Base-by-base conservation (phyloP, 2,329 filamentous ascomycete species). In the Penicillium sp. region DNA sequence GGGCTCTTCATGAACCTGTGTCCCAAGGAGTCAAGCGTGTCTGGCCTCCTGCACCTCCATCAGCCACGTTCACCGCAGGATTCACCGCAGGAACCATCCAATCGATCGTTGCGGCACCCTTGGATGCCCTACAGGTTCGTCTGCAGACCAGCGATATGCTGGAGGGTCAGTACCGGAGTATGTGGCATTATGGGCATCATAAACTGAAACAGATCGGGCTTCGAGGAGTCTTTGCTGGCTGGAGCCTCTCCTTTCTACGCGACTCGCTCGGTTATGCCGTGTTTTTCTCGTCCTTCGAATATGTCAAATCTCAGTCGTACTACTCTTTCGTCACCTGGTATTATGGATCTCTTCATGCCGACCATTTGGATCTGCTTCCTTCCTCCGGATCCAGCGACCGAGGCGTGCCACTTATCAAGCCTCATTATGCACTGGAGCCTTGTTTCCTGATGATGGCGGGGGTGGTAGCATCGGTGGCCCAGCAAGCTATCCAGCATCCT, bases 221-320 rank as follows among this genome's bases (percentile, higher is more conserved):
- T 3, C 81, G 83, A 10, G 85, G 86, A 22, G 79, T 88, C 21
- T 87, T 87, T 63, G 85, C 85, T 3, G 86, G 86, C n/a, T 87
- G 80, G 78, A 76, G 80, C 3, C 70, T 88, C 4, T 83, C 81
- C 0, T 79, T 88, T 43, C 37, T 85, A 29, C 85, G 86, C 59
- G 86, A 88, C 65, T 79, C 82, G 1, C 75, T 86, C 35, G 86
- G 86, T 10, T 83, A 82, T 48, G 86, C 82, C 2, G 71, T 84
- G 16, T 88, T 88, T 74, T 88, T 88, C 69, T 78, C 79, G 46
- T 80, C 80, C 1, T 88, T 88, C 60, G 86, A 88, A 68, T 86
- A 81, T 31, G 74, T 87, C 65, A 88, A 88, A 65, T 80, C 80
- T 35, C 86, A 88, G 65, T 79, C 75, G 19, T 88, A 87, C 68